Evolutionary conservation across 1,284 basidiomycete genomes (phyloP), one percentile per base, ranked within the genome.

Genomic region (Sutorius eximius): DNA sequence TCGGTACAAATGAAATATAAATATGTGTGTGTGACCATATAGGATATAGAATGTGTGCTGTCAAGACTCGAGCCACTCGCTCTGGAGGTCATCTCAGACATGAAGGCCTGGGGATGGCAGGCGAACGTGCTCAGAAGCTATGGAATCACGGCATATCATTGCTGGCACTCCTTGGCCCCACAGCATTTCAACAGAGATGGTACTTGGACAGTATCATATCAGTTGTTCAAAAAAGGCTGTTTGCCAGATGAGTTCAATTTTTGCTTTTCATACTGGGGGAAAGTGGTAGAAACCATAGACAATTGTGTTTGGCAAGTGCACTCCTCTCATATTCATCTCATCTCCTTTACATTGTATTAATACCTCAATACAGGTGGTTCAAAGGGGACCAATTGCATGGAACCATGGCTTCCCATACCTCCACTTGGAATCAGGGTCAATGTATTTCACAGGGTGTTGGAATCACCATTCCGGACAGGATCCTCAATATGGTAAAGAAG

Each of bases 121-220:
- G 44, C 48, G 1, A 27, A 6, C 3, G 29, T 47, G 5, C 55
- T 57, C 5, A 40, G 53, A 1, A 2, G 15, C 3, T 58, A 58
- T 12, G 49, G 54, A 4, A 18, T 58, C 2, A 56, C 45, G 0
- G 53, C 49, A 0, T 57, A 45, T 22, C 56, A 57, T 15, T 57
- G 56, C 32, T 47, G 51, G 49, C 43, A 51, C 18, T 51, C 43
- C n/a, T 37, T 51, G 2, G 41, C 41, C 9, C 41, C 42, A 0
- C 41, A 51, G 9, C 42, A 51, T 22, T 24, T 29, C 3, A 33
- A 51, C 33, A 29, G 20, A 2, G 42, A 51, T 16, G 24, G 5
- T 0, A 44, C 49, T 11, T 51, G 49, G 49, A 51, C 49, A 0
- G n/a, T 51, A 1, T 27, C 49, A 9, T 44, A 51, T 15, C 42